Conservation (phyloP, 2,329 filamentous ascomycete species). For the Pseudocercospora crystallina region DNA sequence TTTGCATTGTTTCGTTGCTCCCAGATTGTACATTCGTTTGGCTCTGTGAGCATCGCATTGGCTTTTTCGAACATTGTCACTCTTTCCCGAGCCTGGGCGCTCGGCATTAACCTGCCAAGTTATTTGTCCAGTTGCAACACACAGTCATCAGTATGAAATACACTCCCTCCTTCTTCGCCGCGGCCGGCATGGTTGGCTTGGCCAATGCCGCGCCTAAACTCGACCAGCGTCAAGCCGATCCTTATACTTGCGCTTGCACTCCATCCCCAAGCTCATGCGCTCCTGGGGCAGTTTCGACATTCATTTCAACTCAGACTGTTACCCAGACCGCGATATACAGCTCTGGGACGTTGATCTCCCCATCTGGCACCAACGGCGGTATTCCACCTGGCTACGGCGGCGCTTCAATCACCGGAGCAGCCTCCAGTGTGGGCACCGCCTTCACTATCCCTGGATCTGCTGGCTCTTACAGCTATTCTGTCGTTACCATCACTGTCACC, state of each 20-base stretch:
- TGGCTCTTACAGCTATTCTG: conserved; percentile 17
- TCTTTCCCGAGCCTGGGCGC: no score
- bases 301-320: conserved; percentile 6
- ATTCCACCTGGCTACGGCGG: conserved; percentile 16
- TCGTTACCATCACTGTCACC: conserved; percentile 21
- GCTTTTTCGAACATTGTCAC: conserved; percentile 12
- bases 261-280: neutral
- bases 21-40: conserved; percentile 22
- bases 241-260: conserved; percentile 29
- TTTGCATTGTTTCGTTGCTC: conserved; percentile 2
- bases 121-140: no score
- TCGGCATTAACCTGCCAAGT: no score
- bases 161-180: conserved; percentile 42
- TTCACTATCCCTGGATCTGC: conserved; percentile 18
- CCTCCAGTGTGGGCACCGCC: conserved; percentile 8
- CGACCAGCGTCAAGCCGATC: conserved; percentile 42
- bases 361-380: conserved; percentile 12
- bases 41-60: conserved; percentile 36
- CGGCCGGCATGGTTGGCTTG: conserved; percentile 47
- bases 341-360: conserved; percentile 15
- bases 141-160: conserved; percentile 32
- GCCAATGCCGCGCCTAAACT: conserved; percentile 52
- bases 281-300: no score
- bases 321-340: conserved; percentile 10
- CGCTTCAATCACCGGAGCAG: conserved; percentile 5